Conservation (phyloP, 768 basidiomycete genomes). For the Collybia mongolica region DNA sequence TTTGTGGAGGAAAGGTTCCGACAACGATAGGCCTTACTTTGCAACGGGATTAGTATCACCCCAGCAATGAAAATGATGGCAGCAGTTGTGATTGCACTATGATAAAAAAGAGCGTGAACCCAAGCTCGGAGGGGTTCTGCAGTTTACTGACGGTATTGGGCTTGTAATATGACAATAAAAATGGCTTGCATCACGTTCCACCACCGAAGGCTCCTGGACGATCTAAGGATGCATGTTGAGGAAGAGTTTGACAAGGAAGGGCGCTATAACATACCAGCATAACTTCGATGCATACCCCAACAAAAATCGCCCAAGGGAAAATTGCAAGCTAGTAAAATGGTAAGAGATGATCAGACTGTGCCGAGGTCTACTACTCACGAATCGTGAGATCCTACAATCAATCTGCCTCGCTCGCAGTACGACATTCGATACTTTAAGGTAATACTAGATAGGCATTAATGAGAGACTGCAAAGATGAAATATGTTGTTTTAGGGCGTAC, state of each 20-base stretch:
- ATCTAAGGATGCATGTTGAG: background rate
- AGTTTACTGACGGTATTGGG: slow-evolving; percentile 11
- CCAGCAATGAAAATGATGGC: slow-evolving; percentile 5
- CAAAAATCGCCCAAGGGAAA: slow-evolving; percentile 8
- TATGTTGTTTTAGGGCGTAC: too few species aligned
- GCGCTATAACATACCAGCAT: slow-evolving; percentile 4
- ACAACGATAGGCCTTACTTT: slow-evolving; percentile 6
- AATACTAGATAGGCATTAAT: too few species aligned
- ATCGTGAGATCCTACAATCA: too few species aligned
- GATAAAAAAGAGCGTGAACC: background rate
- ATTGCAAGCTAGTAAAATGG: slow-evolving; percentile 4
- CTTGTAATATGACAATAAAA: slow-evolving; percentile 16
- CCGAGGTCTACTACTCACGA: too few species aligned
- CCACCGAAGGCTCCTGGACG: slow-evolving; percentile 2
- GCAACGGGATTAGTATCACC: slow-evolving; percentile 13
- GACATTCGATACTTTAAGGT: too few species aligned
- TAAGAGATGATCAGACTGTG: background rate
- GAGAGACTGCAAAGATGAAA: too few species aligned
- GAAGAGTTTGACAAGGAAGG: background rate
- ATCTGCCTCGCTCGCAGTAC: too few species aligned
- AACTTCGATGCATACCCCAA: slow-evolving; percentile 1
- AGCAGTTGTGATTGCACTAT: slow-evolving; percentile 6
- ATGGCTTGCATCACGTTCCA: slow-evolving; percentile 9
- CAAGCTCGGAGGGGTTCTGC: background rate
- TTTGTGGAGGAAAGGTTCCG: background rate